Evolutionary conservation across 2,329 filamentous ascomycete species (phyloP).

Genomic region (Penicillium freii): DNA sequence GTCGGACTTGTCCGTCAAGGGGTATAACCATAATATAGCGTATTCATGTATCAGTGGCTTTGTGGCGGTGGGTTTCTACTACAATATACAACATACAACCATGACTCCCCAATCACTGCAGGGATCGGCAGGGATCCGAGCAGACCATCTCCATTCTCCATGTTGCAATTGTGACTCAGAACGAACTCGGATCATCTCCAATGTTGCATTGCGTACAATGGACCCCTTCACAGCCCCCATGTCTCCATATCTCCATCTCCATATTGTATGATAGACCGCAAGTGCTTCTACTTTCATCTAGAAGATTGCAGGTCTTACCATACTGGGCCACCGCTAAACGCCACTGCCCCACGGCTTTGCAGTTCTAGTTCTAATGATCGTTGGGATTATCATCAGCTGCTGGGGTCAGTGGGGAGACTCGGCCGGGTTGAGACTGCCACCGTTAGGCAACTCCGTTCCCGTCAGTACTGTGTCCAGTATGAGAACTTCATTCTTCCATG

Average conservation of each 20-base stretch:
- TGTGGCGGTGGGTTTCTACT: background rate
- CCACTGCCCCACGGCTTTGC: slow-evolving; percentile 15
- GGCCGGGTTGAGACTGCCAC: slow-evolving; percentile 13
- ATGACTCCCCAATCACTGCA: background rate
- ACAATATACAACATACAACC: background rate
- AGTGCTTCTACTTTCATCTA: background rate
- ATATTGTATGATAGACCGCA: background rate
- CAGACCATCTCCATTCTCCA: background rate
- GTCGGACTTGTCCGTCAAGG: background rate
- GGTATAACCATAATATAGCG: no score
- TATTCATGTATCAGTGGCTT: background rate
- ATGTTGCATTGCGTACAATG: background rate
- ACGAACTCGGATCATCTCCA: background rate
- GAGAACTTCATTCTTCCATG: background rate
- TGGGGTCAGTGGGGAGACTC: background rate
- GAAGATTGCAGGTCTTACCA: background rate
- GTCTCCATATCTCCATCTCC: background rate
- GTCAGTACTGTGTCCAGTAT: background rate
- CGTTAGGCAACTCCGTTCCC: slow-evolving; percentile 10
- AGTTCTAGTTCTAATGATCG: background rate
- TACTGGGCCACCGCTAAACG: slow-evolving; percentile 2
- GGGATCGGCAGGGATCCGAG: background rate
- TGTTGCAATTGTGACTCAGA: background rate
- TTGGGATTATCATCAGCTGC: background rate
- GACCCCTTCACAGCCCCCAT: background rate